Evolutionary conservation across 306 rosid species (phyloP).

Genomic region (Boehmeria nivea): DNA sequence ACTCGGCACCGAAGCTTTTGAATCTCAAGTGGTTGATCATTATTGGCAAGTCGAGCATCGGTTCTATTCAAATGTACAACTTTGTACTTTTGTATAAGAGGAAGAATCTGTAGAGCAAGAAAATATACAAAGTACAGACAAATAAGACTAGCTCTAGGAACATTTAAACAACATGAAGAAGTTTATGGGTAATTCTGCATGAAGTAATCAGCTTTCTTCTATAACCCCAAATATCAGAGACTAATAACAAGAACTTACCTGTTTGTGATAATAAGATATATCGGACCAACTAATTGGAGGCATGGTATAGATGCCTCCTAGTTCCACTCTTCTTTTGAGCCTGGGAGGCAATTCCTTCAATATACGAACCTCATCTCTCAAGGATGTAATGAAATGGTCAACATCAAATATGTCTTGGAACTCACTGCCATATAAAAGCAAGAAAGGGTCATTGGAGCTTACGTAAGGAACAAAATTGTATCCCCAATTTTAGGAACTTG

Average conservation of each 20-base stretch:
- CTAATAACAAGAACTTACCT: constrained; percentile 41
- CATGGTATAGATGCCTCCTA: constrained; percentile 66
- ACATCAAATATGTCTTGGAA: constrained; percentile 89
- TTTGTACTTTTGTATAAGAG: constrained; percentile 78
- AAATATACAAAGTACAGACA: background rate
- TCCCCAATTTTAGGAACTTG: constrained; percentile 6
- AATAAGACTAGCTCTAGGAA: too few species aligned
- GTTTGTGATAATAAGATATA: constrained; percentile 74
- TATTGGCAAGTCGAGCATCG: constrained; percentile 92
- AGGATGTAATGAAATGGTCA: constrained; percentile 87
- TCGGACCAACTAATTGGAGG: constrained; percentile 99
- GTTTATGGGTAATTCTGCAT: too few species aligned
- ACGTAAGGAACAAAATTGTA: constrained; percentile 10
- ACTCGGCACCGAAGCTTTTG: constrained; percentile 94
- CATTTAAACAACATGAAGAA: too few species aligned
- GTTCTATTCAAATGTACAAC: constrained; percentile 93
- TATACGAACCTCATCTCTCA: constrained; percentile 95
- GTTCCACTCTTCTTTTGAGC: constrained; percentile 67
- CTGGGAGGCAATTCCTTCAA: constrained; percentile 94
- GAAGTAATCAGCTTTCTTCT: background rate
- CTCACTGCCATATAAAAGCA: constrained; percentile 49
- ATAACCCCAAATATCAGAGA: background rate
- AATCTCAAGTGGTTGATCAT: constrained; percentile 75
- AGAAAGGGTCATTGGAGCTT: constrained; percentile 12
- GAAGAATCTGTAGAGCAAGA: constrained; percentile 55